These are phyloP conservation scores for Effrenium voratum DNA, from an alignment of 73 alveolate species.

Conservation along the genomic window DNA sequence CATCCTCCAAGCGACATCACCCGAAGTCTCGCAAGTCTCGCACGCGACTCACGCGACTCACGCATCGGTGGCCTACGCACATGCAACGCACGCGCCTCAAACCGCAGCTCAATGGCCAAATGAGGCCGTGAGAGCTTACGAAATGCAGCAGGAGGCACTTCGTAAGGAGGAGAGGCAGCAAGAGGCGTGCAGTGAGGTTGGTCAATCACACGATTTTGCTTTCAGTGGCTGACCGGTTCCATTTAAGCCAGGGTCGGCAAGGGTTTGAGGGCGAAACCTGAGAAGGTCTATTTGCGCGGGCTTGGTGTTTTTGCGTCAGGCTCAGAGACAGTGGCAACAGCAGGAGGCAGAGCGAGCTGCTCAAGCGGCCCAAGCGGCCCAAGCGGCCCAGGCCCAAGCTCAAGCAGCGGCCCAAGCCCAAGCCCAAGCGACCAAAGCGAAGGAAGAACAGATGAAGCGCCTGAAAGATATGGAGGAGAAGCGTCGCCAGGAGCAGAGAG, in stretches of 20 bases:
- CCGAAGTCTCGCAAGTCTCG: too few relatives aligned
- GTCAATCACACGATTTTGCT: too few relatives aligned
- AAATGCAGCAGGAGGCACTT: neutral
- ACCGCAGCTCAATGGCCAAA: neutral
- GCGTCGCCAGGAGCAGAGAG: neutral
- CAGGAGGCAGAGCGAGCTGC: neutral
- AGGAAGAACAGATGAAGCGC: neutral
- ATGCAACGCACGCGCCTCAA: neutral
- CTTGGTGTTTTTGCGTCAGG: too few relatives aligned
- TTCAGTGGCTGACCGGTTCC: too few relatives aligned
- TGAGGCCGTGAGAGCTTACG: neutral
- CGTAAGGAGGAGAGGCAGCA: neutral
- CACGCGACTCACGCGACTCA: too few relatives aligned
- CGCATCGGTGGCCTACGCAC: neutral
- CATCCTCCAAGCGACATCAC: too few relatives aligned
- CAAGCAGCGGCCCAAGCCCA: too few relatives aligned
- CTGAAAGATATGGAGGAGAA: neutral
- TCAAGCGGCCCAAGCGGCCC: neutral
- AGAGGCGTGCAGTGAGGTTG: neutral
- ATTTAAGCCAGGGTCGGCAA: too few relatives aligned
- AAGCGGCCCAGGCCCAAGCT: neutral
- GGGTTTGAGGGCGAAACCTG: too few relatives aligned
- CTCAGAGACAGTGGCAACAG: neutral
- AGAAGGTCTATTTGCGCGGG: too few relatives aligned
- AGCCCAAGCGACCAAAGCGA: neutral